A percentile compares a stretch with the other conserved stretches of the same genome.
phyloP scores from a whole-genome alignment of 257 asterid species.

The Striga asiatica region DNA sequence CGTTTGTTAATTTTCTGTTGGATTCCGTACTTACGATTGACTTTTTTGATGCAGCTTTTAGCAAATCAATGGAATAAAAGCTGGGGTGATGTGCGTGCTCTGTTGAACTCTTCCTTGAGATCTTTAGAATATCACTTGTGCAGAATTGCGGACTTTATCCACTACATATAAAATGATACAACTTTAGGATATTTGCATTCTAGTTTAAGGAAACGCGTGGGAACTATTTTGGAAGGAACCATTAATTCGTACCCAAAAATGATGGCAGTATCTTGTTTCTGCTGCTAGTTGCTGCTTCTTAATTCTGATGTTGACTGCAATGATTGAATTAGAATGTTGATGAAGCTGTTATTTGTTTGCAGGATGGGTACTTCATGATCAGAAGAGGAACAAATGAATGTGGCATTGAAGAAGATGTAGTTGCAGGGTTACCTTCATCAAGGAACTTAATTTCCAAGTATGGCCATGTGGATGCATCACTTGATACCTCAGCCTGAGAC shows the following conservation, averaged over 20 bases:
- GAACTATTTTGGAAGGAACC: too few species aligned
- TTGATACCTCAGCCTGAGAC: conserved; percentile 37
- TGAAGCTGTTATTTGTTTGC: conserved; percentile 17
- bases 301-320: too few species aligned
- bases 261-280: too few species aligned
- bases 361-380: conserved; percentile 93
- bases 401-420: conserved; percentile 74
- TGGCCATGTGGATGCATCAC: conserved; percentile 20
- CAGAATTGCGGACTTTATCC: neutral
- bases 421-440: conserved; percentile 74
- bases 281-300: too few species aligned
- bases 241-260: too few species aligned
- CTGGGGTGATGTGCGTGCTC: conserved; percentile 88
- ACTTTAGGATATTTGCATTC: too few species aligned
- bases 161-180: neutral
- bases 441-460: conserved; percentile 33
- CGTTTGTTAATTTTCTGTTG: conserved; percentile 2
- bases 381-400: conserved; percentile 87
- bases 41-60: conserved; percentile 47
- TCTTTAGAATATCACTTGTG: neutral
- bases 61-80: conserved; percentile 96
- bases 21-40: conserved; percentile 15
- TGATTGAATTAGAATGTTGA: too few species aligned
- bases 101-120: conserved; percentile 10
- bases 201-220: too few species aligned